Evolutionary conservation across 2,329 filamentous ascomycete species (phyloP), one percentile per base, ranked within the genome.

Genomic region (Metarhizium rileyi): DNA sequence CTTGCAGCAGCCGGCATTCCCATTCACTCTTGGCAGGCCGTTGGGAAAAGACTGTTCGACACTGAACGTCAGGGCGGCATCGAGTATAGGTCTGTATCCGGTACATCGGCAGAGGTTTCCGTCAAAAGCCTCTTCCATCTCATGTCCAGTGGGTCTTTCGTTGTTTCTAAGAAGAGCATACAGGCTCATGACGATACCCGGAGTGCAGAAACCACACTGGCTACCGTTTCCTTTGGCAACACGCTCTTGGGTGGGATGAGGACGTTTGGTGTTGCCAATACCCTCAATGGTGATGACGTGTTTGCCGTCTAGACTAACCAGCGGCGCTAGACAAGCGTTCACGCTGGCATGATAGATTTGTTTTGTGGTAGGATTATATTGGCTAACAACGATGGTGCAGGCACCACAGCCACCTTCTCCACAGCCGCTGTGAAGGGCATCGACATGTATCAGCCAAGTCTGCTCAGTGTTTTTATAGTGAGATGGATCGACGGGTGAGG

Each of bases 271-370:
- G 64, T 86, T 87, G 10, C 93, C 93, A 60, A 98, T 96, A 6
- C 93, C 93, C 69, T 98, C 93, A 38, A 98, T 84, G 3, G 93
- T 98, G 63, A 98, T 90, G 61, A 97, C 89, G 77, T 98, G 93
- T 66, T 98, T 98, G 42, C 93, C 93, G 65, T 97, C 93, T 41
- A 97, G 80, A 60, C 90, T 95, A 57, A 90, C 87, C 44, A 98
- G 76, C 6, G 93, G 93, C 10, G 93, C 91, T 47, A 98, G 75
- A 65, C 93, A 98, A 40, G 93, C 93, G 65, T 98, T 98, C 52
- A 97, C 88, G 48, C 88, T 94, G 50, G 93, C 93, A 73, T 98
- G 91, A 63, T 97, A 97, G 58, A 97, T 87, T 64, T 87, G 80
- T 61, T 87, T 87, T 5, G 90, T 96, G 3, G 89, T 95, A 1